Percentiles rank a stretch among this genome's conserved stretches.
Conservation (phyloP, 2,329 filamentous ascomycete species). For the Pseudocercospora cruenta region DNA sequence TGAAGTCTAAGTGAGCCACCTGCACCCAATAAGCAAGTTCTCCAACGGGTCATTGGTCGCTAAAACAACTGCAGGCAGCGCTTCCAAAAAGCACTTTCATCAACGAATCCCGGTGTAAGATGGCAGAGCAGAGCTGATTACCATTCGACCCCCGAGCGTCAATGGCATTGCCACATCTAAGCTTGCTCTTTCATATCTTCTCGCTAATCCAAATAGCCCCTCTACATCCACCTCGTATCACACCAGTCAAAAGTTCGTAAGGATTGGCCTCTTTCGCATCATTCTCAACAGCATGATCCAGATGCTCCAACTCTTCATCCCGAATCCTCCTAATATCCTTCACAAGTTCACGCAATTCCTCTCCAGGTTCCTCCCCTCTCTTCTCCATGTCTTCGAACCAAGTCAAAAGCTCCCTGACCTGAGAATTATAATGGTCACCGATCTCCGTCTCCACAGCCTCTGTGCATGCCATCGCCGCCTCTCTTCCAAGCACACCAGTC, state of each 20-base stretch:
- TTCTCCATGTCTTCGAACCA: conserved; percentile 78
- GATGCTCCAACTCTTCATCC: conserved; percentile 94
- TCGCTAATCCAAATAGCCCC: conserved; percentile 93
- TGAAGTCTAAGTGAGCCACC: too few relatives aligned
- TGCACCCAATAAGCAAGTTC: too few relatives aligned
- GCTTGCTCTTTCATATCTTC: conserved; percentile 55
- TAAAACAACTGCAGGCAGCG: too few relatives aligned
- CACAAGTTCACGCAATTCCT: conserved; percentile 74
- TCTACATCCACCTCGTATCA: conserved; percentile 87
- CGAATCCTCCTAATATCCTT: conserved; percentile 77
- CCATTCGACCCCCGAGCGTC: background rate
- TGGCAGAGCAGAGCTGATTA: too few relatives aligned
- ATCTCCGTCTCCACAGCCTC: conserved; percentile 99
- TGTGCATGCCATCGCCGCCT: conserved; percentile 97
- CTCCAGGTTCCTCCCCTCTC: conserved; percentile 77
- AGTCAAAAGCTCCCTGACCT: conserved; percentile 78
- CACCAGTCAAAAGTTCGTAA: conserved; percentile 83
- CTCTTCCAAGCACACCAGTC: conserved; percentile 84
- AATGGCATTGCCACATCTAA: background rate
- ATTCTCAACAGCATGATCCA: conserved; percentile 92
- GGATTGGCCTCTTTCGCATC: conserved; percentile 88
- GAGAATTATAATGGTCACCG: conserved; percentile 90
- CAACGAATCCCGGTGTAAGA: too few relatives aligned
- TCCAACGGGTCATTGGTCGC: too few relatives aligned
- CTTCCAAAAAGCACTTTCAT: too few relatives aligned